These are phyloP conservation scores for Diplodia scrobiculata DNA, from an alignment of 2,329 filamentous ascomycete genomes.

Conservation along the genomic window DNA sequence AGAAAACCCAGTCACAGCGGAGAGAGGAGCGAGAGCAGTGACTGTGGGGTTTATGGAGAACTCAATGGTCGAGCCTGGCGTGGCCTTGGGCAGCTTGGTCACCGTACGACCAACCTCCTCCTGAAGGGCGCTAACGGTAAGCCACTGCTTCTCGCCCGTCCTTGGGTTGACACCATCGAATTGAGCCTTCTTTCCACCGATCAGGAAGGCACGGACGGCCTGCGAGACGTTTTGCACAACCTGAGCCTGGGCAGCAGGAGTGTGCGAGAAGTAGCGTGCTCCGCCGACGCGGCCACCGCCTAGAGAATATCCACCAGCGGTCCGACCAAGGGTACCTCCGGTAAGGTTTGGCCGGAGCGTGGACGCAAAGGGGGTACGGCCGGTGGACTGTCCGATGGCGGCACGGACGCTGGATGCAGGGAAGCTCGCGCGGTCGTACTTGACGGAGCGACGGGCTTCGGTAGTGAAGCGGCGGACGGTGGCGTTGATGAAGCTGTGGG, in stretches of 20 bases:
- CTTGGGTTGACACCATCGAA: conserved; percentile 73
- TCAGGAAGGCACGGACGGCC: conserved; percentile 85
- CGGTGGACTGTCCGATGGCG: conserved; percentile 65
- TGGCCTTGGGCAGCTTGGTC: conserved; percentile 58
- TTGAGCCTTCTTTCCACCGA: conserved; percentile 85
- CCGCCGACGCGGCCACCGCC: conserved; percentile 71
- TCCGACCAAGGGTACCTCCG: conserved; percentile 79
- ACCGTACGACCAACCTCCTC: conserved; percentile 72
- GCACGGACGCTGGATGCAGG: conserved; percentile 60
- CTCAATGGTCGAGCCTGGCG: conserved; percentile 80
- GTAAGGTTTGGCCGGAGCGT: conserved; percentile 90
- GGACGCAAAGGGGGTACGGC: conserved; percentile 81
- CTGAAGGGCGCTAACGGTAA: conserved; percentile 72
- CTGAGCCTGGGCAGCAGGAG: conserved; percentile 80
- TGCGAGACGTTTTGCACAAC: conserved; percentile 94
- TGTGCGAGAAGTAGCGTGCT: conserved; percentile 85
- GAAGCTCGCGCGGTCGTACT: conserved; percentile 56
- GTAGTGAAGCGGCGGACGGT: conserved; percentile 58
- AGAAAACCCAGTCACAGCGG: conserved; percentile 58
- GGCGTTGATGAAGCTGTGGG: conserved; percentile 51
- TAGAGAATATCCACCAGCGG: conserved; percentile 83
- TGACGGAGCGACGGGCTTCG: conserved; percentile 46
- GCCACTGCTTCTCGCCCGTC: conserved; percentile 77
- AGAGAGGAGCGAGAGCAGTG: conserved; percentile 78
- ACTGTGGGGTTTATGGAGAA: conserved; percentile 87